Conservation (phyloP, 805 yeast genomes). For the Wickerhamiella hasegawae region DNA sequence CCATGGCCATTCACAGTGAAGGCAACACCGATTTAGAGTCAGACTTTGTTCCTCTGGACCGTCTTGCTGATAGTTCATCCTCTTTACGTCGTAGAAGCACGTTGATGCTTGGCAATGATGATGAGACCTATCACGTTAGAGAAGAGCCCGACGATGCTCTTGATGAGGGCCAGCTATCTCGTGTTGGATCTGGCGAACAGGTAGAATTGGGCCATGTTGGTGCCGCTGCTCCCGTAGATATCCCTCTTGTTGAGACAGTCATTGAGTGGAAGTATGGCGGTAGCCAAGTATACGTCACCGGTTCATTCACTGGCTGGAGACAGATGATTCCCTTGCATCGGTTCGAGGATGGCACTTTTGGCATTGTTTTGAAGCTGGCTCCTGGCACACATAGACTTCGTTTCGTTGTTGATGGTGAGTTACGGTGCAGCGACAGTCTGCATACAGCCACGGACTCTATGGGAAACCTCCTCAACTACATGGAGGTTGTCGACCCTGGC, state of each 20-base stretch:
- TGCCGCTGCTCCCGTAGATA: background rate
- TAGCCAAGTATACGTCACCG: conserved; percentile 83
- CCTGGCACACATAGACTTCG: conserved; percentile 87
- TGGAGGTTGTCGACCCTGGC: conserved; percentile 23
- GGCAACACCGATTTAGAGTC: no score
- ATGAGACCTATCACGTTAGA: conserved; percentile 6
- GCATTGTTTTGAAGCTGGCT: conserved; percentile 31
- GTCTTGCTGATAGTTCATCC: no score
- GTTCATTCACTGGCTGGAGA: conserved; percentile 96
- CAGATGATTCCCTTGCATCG: conserved; percentile 81
- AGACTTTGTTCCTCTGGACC: no score
- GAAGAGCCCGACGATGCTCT: conserved; percentile 3
- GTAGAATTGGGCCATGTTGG: conserved; percentile 11
- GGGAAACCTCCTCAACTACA: conserved; percentile 88
- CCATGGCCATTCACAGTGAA: no score
- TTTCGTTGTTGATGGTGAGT: conserved; percentile 86
- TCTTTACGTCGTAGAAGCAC: no score
- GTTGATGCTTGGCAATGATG: conserved; percentile 12
- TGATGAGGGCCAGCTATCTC: conserved; percentile 16
- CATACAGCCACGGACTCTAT: conserved; percentile 97
- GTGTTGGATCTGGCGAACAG: conserved; percentile 19
- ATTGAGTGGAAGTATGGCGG: conserved; percentile 88
- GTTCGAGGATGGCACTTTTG: conserved; percentile 17
- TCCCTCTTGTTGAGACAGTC: conserved; percentile 15
- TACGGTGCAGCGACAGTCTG: conserved; percentile 69